These are phyloP conservation scores for Halophytophthora polymorphica DNA, from an alignment of 352 stramenopile species.

Conservation along the genomic window DNA sequence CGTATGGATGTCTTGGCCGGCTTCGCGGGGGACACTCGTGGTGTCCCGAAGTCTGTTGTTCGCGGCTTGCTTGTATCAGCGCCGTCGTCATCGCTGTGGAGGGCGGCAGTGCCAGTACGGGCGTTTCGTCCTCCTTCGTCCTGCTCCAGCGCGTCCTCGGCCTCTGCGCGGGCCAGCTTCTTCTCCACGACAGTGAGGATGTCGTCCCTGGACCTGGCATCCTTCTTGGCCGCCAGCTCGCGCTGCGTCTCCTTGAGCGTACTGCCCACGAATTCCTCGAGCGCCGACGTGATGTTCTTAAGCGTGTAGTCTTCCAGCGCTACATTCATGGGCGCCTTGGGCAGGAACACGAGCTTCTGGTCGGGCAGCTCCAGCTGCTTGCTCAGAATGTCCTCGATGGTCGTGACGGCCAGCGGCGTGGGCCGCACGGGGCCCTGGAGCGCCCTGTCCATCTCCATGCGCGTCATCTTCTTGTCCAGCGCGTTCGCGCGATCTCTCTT, in stretches of 20 bases:
- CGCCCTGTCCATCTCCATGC: constrained; percentile 26
- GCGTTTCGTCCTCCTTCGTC: constrained; percentile 47
- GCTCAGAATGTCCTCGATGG: constrained; percentile 76
- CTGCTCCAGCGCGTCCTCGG: constrained; percentile 44
- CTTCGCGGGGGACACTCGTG: constrained; percentile 9
- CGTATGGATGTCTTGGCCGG: background rate
- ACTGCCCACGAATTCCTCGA: constrained; percentile 74
- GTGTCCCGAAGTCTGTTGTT: constrained; percentile 23
- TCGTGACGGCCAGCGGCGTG: constrained; percentile 57
- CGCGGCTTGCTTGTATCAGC: constrained; percentile 5
- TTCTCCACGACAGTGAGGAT: constrained; percentile 65
- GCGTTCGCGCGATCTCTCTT: constrained; percentile 59
- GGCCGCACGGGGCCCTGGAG: constrained; percentile 51
- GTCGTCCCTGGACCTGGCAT: constrained; percentile 55
- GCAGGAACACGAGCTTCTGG: constrained; percentile 72
- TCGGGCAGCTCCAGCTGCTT: constrained; percentile 62
- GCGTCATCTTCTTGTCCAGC: constrained; percentile 37
- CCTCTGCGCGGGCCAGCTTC: constrained; percentile 59
- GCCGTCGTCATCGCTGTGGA: constrained; percentile 2
- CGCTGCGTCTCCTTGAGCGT: constrained; percentile 71
- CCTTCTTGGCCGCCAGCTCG: constrained; percentile 45
- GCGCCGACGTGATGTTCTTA: constrained; percentile 76
- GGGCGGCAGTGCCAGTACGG: constrained; percentile 1
- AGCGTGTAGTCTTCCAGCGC: constrained; percentile 79
- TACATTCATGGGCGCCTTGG: constrained; percentile 58